Evolutionary conservation across 2,329 filamentous ascomycete genomes (phyloP).

Genomic region (Chrysosporium queenslandicum): DNA sequence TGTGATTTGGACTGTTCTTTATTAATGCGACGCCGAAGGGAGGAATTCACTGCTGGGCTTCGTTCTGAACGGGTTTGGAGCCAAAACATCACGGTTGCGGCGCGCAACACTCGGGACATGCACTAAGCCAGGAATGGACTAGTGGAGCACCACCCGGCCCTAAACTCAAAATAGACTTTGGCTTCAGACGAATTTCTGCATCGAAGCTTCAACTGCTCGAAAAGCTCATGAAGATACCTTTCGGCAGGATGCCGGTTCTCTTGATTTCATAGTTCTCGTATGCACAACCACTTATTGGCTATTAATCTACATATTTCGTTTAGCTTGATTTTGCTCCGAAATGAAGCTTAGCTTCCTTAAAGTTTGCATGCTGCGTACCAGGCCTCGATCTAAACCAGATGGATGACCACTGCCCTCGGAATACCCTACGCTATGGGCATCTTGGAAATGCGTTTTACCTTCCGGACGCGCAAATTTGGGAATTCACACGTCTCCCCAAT

Average conservation of each 20-base stretch:
- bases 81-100: background rate
- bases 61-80: too few relatives aligned
- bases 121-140: background rate
- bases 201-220: background rate
- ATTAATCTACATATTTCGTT: background rate
- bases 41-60: too few relatives aligned
- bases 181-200: background rate
- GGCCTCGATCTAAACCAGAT: constrained; percentile 41
- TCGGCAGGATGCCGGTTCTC: background rate
- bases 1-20: background rate
- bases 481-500: constrained; percentile 31
- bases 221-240: background rate
- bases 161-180: background rate
- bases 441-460: constrained; percentile 45
- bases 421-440: constrained; percentile 49
- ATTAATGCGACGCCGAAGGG: background rate
- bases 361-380: constrained; percentile 21
- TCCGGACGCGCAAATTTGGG: constrained; percentile 40
- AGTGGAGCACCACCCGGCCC: too few relatives aligned
- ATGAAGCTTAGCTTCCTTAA: constrained; percentile 13
- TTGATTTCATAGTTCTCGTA: background rate
- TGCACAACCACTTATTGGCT: background rate
- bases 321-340: constrained; percentile 25
- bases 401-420: constrained; percentile 42
- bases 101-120: too few relatives aligned